Base-by-base conservation (phyloP, 1,139 yeast genomes). In the Suhomyces maxii region DNA sequence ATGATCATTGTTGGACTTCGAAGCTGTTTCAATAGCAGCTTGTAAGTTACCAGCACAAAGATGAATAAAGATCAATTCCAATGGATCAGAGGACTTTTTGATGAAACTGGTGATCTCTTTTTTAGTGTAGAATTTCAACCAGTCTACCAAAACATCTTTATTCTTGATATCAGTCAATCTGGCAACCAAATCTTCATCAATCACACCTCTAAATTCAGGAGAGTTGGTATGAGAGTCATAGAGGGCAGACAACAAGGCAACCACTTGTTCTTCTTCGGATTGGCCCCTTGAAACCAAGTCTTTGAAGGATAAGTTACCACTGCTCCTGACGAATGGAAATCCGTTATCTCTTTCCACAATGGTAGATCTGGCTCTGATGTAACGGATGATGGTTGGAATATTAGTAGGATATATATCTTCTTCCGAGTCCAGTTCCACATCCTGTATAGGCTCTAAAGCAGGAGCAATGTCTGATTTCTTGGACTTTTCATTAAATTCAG, bases 21-120 rank as follows among this genome's bases (percentile, higher is more conserved):
- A 65, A 0, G 97, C 90, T 1, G 69, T 52, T 34, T 72, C 70
- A 8, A 86, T 74, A 1, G 98, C 97, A 31, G 71, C 70, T 9
- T 76, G 68, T 37, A 89, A 60, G 45, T 84, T 79, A 41, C 87
- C 83, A 5, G 79, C 71, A 39, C 84, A 72, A 10, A 90, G 58
- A 28, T 74, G 63, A 4, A 77, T 60, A 57, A 83, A 82, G 0
- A 87, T 74, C 26, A 64, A 61, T 38, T 84, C 84, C 40, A 81
- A 67, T 0, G 69, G 59, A 41, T 76, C 76, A 7, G 26, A 11
- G 5, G 12, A 26, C 11, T 26, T 35, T 2, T 61, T 49, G 13
- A 55, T 49, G 34, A 62, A 52, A 32, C 51, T 57, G 0, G 58
- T 49, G 14, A 68, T 56, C 0, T 49, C 45, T 1, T 41, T 8